Evolutionary conservation across 139 green algal species (phyloP), one percentile per base, ranked within the genome.

Genomic region (Auxenochlorella pyrenoidosa): DNA sequence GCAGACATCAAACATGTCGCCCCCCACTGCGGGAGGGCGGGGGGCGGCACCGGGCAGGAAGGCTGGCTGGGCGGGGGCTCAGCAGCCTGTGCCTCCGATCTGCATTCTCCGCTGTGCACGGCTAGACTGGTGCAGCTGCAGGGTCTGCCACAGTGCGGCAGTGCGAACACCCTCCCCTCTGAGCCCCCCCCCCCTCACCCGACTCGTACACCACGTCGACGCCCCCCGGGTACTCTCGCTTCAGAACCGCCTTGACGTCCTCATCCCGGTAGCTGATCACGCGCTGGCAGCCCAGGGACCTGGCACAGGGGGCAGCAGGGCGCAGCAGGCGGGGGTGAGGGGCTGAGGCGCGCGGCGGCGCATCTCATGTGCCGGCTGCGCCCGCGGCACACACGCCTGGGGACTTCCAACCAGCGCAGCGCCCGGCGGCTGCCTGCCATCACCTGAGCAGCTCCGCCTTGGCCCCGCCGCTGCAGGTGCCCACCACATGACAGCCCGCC

Each of bases 181-280:
- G 28, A n/a, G n/a, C n/a, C n/a, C 21, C 63, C 2, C 2, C 5
- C 40, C 18, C 8, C 76, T 6, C 76, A 86, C 66, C 82, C 15
- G 84, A 88, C 79, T 97, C 95, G 41, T 90, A 96, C 44, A 96
- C 89, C 51, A 97, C 54, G 78, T 96, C 89, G 2, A 97, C 60
- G 26, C 95, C 95, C 26, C 90, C 84, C 18, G 88, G 91, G 66
- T 84, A 97, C 84, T 94, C 95, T 15, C 40, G 54, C 86, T 92
- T 93, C 68, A 97, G 83, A 40, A 95, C 94, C 54, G 89, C 83
- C 76, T 87, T 88, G 66, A 90, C 76, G 43, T 41, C 19, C 71
- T 96, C 93, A 6, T 51, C 5, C 30, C 88, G 94, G 93, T 99
- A 98, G 83, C 99, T 94, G 59, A 99, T 93, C 30, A 98, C 94